Evolutionary conservation across 2,329 filamentous ascomycete species (phyloP).

Genomic region (Fusarium chuoi): DNA sequence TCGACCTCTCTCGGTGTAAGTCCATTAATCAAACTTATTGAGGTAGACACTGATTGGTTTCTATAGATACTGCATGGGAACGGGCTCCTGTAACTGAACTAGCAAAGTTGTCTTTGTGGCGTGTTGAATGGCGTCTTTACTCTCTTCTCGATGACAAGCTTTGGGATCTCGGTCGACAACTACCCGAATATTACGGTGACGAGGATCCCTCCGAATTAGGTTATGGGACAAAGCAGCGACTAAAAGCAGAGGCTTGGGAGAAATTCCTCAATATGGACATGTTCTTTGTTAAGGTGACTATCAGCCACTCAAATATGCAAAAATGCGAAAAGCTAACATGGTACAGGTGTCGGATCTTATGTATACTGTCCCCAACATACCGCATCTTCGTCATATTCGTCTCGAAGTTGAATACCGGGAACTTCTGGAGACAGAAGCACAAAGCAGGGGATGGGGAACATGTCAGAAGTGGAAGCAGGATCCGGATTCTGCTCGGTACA

Average conservation of each 20-base stretch:
- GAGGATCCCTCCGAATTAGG: slow-evolving; percentile 57
- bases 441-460: slow-evolving; percentile 54
- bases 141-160: slow-evolving; percentile 62
- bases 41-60: slow-evolving; percentile 10
- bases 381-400: slow-evolving; percentile 66
- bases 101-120: slow-evolving; percentile 70
- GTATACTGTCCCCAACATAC: slow-evolving; percentile 65
- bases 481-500: slow-evolving; percentile 62
- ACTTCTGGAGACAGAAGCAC: slow-evolving; percentile 61
- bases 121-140: slow-evolving; percentile 66
- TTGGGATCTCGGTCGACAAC: slow-evolving; percentile 63
- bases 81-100: slow-evolving; percentile 62
- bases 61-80: slow-evolving; percentile 68
- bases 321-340: slow-evolving; percentile 13
- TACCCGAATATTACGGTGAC: slow-evolving; percentile 62
- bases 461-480: slow-evolving; percentile 69
- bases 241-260: slow-evolving; percentile 62
- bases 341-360: slow-evolving; percentile 69
- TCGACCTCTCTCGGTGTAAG: slow-evolving; percentile 69
- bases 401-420: slow-evolving; percentile 70
- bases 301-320: slow-evolving; percentile 24
- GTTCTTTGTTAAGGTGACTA: slow-evolving; percentile 77
- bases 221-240: slow-evolving; percentile 56
- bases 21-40: slow-evolving; percentile 16
- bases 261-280: slow-evolving; percentile 68